Conservation (phyloP, 2,329 filamentous ascomycete species). For the Verticillium longisporum region DNA sequence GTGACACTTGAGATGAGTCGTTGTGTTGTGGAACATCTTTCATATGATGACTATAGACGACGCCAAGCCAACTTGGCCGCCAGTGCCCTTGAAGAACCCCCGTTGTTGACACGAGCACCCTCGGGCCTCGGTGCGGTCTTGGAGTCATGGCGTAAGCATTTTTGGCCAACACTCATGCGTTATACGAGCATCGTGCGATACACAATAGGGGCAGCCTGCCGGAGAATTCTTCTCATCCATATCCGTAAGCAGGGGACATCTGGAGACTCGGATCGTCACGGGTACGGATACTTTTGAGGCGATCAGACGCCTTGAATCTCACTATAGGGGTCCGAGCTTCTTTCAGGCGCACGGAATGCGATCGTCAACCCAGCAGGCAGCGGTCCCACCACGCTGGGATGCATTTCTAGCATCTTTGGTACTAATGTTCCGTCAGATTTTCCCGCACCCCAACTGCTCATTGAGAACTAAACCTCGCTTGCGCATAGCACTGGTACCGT, state of each 20-base stretch:
- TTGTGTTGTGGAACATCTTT: not conserved
- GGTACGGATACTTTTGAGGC: not conserved
- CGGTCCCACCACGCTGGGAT: not conserved
- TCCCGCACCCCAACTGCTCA: not conserved
- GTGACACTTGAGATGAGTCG: not conserved
- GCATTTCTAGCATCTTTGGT: not conserved
- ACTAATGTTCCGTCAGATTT: not conserved
- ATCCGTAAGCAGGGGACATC: not conserved
- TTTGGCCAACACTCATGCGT: slow-evolving; percentile 21
- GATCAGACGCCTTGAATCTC: not conserved
- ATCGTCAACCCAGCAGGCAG: not conserved
- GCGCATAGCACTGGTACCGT: not conserved
- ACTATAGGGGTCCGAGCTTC: not conserved
- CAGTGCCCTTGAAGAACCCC: slow-evolving; percentile 8
- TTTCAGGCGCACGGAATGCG: not conserved
- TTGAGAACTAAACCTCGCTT: not conserved
- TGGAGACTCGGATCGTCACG: not conserved
- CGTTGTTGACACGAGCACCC: slow-evolving; percentile 4
- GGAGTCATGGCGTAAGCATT: slow-evolving; percentile 1
- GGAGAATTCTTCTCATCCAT: slow-evolving; percentile 15
- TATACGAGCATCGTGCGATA: slow-evolving; percentile 8
- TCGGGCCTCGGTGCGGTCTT: slow-evolving; percentile 8
- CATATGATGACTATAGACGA: not conserved
- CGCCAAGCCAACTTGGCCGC: not conserved
- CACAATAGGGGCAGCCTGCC: slow-evolving; percentile 14